phyloP scores from a whole-genome alignment of 768 basidiomycete species.

The Cystobasidium ongulense region DNA sequence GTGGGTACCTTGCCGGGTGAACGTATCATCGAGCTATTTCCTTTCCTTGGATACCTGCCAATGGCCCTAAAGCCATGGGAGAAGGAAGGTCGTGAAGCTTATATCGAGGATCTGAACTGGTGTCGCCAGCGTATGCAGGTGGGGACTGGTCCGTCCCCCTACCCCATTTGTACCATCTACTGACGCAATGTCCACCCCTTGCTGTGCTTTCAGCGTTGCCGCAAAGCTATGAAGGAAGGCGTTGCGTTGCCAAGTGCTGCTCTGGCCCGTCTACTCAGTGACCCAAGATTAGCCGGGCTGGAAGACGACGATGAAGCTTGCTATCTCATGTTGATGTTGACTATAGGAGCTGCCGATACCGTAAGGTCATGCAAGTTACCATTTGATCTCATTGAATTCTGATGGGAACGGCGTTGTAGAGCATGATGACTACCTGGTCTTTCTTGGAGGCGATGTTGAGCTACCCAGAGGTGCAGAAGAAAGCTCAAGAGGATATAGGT shows the following conservation, averaged over 20 bases:
- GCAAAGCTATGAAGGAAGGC: constrained; percentile 7
- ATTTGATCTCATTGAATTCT: too few relatives aligned
- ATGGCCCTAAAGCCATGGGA: constrained; percentile 1
- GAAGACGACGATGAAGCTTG: constrained; percentile 21
- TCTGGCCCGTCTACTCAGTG: background rate
- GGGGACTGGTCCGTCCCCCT: background rate
- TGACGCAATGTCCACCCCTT: too few relatives aligned
- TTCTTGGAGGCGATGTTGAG: constrained; percentile 19
- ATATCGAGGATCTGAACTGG: background rate
- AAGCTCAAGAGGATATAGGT: background rate
- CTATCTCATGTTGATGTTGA: constrained; percentile 24
- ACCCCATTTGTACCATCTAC: too few relatives aligned
- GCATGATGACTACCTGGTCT: constrained; percentile 23
- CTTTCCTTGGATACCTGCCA: background rate
- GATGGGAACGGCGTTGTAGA: background rate
- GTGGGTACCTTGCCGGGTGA: background rate
- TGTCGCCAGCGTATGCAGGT: background rate
- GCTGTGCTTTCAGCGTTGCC: constrained; percentile 3
- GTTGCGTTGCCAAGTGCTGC: constrained; percentile 1
- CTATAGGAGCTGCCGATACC: constrained; percentile 12
- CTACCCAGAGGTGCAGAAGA: background rate
- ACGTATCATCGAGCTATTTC: background rate
- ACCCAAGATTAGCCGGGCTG: constrained; percentile 1
- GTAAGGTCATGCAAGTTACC: background rate
- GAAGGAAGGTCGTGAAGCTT: background rate